These are phyloP conservation scores for Huntiella decipiens DNA, from an alignment of 2,329 filamentous ascomycete genomes.

Conservation along the genomic window DNA sequence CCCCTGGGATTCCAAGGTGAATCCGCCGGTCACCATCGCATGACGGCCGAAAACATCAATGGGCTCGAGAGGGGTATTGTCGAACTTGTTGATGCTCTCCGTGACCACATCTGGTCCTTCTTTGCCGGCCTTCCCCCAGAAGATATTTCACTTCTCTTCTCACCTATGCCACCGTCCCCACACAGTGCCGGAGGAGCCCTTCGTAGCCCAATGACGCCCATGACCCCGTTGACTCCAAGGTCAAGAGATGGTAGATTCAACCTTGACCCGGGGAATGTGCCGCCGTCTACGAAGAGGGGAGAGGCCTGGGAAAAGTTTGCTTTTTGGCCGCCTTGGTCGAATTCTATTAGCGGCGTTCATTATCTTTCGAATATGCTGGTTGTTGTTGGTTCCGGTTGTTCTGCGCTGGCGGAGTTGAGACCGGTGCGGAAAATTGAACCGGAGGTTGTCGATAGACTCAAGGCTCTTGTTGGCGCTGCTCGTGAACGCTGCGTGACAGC, in stretches of 20 bases:
- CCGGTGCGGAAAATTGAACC: conserved; percentile 39
- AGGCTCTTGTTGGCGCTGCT: conserved; percentile 53
- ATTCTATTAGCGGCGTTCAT: conserved; percentile 78
- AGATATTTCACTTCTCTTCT: conserved; percentile 74
- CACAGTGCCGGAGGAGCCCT: conserved; percentile 35
- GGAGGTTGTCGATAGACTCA: conserved; percentile 52
- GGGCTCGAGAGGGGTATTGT: conserved; percentile 60
- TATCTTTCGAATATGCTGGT: conserved; percentile 69
- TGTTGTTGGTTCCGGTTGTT: conserved; percentile 69
- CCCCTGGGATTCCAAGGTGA: conserved; percentile 67
- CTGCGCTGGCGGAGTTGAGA: conserved; percentile 61
- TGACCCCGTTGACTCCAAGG: conserved; percentile 27
- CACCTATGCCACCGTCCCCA: conserved; percentile 54
- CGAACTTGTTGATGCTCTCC: conserved; percentile 67
- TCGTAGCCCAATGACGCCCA: conserved; percentile 13
- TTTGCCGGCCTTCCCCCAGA: conserved; percentile 80
- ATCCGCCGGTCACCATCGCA: conserved; percentile 60
- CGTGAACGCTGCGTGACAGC: conserved; percentile 74
- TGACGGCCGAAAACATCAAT: conserved; percentile 49
- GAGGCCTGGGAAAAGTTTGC: conserved; percentile 86
- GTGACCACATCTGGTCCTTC: conserved; percentile 61
- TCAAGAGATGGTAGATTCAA: conserved; percentile 58
- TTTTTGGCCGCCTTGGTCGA: conserved; percentile 89
- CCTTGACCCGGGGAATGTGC: conserved; percentile 59
- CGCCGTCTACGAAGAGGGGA: conserved; percentile 57